Evolutionary conservation across 176 grass and related monocot species (phyloP), one percentile per base, ranked within the genome.

Genomic region (Microstegium vimineum): DNA sequence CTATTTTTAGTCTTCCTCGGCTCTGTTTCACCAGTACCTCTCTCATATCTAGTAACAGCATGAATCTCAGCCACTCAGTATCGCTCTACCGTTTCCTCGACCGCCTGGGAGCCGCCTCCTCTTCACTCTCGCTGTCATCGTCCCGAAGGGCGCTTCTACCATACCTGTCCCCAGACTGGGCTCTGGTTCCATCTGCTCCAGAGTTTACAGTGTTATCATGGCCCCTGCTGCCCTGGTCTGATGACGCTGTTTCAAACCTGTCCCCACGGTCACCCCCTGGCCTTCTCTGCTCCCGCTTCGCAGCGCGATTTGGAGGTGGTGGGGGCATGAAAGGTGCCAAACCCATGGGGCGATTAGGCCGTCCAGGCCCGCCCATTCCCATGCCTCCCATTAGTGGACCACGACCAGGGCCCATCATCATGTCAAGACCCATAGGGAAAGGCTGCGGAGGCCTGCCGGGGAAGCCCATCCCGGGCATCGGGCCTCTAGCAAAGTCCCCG

Each of bases 321-420:
- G 82, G 95, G 14, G 86, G 87, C 45, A 84, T 77, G 83, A 94
- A 92, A 12, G 94, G 86, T 34, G 80, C 73, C 87, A 95, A 87
- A 7, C 93, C 93, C 17, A 99, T 84, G 18, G 93, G 96, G 2
- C 96, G 90, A 46, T 93, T 95, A 20, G 90, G 74, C 42, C 92
- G 90, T 23, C 92, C 95, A 62, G 86, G 86, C 6, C 86, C 86
- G 0, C 80, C 83, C 88, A 97, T 92, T 23, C 86, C 88, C 85
- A 99, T 94, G 54, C 90, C 90, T 65, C 95, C 92, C 90, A 94
- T 93, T 36, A 99, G 85, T 2, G 87, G 91, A 18, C 86, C 87
- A 10, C 90, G 92, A 16, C 86, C 76, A 23, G 95, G 90, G 4
- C 89, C 92, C 90, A 95, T 93, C 96, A 95, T 95, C 85, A 94